Evolutionary conservation across 2,329 filamentous ascomycete genomes (phyloP).

Genomic region (Gyromitra esculenta): DNA sequence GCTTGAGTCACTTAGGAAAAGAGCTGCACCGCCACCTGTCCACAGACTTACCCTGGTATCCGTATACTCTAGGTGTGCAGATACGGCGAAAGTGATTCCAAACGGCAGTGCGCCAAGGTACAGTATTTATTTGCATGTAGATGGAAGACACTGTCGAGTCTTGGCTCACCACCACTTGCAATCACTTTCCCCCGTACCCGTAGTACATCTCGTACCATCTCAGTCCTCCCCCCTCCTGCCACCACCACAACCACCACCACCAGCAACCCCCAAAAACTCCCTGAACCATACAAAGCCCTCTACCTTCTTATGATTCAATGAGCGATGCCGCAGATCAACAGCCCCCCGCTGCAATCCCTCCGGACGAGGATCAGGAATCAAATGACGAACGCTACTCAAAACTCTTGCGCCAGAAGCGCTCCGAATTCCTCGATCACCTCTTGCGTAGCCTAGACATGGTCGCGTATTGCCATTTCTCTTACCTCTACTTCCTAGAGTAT

Average conservation of each 20-base stretch:
- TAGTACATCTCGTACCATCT: neutral
- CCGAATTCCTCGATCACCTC: constrained; percentile 69
- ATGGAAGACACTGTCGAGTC: no score
- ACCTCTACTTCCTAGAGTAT: constrained; percentile 76
- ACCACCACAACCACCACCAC: neutral
- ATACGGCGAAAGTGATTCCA: no score
- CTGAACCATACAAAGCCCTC: constrained; percentile 22
- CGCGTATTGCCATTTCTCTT: constrained; percentile 72
- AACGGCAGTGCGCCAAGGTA: no score
- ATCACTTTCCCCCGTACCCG: no score
- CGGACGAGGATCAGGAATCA: constrained; percentile 34
- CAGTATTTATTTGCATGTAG: no score
- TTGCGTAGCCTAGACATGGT: constrained; percentile 71
- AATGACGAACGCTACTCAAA: constrained; percentile 45
- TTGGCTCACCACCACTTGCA: no score
- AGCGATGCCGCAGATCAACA: constrained; percentile 53
- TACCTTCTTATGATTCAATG: constrained; percentile 54
- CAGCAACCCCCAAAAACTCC: neutral
- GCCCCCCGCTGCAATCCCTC: constrained; percentile 41
- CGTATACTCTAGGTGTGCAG: no score
- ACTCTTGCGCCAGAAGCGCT: constrained; percentile 46
- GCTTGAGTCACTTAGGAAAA: no score
- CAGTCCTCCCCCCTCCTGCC: no score
- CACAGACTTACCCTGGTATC: no score
- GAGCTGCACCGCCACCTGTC: no score